Conservation (phyloP, 148 eudicot species). For the Pharnaceum exiguum region DNA sequence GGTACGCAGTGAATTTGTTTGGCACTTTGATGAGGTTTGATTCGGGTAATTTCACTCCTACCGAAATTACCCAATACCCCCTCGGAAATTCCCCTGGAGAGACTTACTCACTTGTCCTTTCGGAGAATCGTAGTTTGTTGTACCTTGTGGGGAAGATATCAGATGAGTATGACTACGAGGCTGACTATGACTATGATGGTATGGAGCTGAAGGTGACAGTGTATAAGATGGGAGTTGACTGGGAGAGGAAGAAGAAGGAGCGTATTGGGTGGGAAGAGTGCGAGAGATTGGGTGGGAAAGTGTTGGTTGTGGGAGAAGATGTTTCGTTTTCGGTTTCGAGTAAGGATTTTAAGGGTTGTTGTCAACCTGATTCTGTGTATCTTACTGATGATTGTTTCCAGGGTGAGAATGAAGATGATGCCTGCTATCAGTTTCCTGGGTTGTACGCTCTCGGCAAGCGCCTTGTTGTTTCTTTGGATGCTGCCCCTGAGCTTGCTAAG, state of each 20-base stretch:
- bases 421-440: slow-evolving; percentile 10
- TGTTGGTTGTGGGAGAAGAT: slow-evolving; percentile 21
- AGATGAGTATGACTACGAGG: neutral
- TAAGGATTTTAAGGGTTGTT: slow-evolving; percentile 8
- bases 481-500: slow-evolving; percentile 6
- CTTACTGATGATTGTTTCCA: slow-evolving; percentile 13
- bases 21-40: slow-evolving; percentile 5
- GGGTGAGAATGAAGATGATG: neutral
- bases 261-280: neutral
- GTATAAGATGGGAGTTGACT: too few species aligned
- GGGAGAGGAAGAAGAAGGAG: slow-evolving; percentile 4
- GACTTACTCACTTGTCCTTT: neutral
- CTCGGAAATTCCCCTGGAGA: neutral
- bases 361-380: slow-evolving; percentile 8
- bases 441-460: slow-evolving; percentile 9
- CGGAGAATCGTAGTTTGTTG: neutral
- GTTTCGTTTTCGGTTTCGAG: slow-evolving; percentile 8
- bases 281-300: neutral
- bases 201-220: neutral
- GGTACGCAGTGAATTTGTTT: slow-evolving; percentile 4
- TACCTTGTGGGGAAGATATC: neutral
- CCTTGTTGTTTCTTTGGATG: slow-evolving; percentile 3
- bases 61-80: neutral
- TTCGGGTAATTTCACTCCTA: neutral
- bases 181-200: neutral